Base-by-base conservation (phyloP, 2,329 filamentous ascomycete genomes). In the Akanthomyces muscarius region DNA sequence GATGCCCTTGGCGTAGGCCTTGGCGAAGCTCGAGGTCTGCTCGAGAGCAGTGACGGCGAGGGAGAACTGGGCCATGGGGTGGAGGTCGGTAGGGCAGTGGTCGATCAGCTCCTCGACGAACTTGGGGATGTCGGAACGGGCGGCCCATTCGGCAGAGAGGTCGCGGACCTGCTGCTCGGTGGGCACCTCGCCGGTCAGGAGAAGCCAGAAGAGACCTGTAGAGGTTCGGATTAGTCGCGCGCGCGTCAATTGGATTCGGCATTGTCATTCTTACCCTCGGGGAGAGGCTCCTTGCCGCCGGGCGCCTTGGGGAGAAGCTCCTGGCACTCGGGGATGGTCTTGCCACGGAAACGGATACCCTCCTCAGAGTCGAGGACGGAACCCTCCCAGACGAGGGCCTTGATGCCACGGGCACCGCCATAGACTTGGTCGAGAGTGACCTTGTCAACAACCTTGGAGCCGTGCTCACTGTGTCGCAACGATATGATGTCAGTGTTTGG, bases 11-110 rank as follows among this genome's bases (percentile, higher is more conserved):
- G 93, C 94, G 77, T 99, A 99, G 73, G 95, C 95, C 86, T 97
- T 97, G 78, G 95, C 89, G 81, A 99, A 99, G 69, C 91, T 87
- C 67, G 95, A 98, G 78, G 96, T 94, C 81, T 97, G 93, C 88
- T 99, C 95, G 75, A 99, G 93, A 75, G 95, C 95, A 71, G 90
- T 97, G 73, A 99, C 92, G 74, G 95, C 95, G 74, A 99, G 84
- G 65, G 95, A 98, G 86, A 99, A 96, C 84, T 99, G 95, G 67
- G 95, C 94, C 95, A 99, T 99, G 78, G 95, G 95, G 88, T 99
- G 95, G 71, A 99, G 91, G 80, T 96, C 92, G 83, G 86, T 95
- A 72, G 95, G 95, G 90, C 94, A 98, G 85, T 95, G 92, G 88
- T 99, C 95, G 82, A 99, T 97, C 78, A 99, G 90, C 85, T 99